A percentile compares a stretch with the other conserved stretches of the same genome.
Evolutionary conservation across 805 yeast genomes (phyloP).

Genomic region (Candida adriatica): DNA sequence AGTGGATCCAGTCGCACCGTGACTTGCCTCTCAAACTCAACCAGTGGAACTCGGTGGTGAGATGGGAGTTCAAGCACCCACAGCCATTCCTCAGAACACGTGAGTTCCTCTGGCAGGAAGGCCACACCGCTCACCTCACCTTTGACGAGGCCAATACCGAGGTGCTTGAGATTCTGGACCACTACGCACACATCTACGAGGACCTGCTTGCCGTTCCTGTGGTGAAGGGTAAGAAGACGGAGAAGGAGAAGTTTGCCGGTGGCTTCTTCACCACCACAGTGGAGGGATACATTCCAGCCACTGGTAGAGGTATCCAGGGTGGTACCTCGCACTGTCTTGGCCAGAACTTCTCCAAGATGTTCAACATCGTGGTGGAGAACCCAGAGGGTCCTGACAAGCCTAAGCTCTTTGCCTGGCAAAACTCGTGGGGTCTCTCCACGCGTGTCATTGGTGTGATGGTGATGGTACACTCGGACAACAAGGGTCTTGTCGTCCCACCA

Average conservation of each 20-base stretch:
- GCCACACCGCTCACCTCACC: conserved; percentile 95
- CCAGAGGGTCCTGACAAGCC: conserved; percentile 89
- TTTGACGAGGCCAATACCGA: conserved; percentile 74
- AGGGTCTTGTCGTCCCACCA: conserved; percentile 97
- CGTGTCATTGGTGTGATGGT: conserved; percentile 99
- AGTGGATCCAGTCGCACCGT: conserved; percentile 98
- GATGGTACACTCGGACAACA: conserved; percentile 97
- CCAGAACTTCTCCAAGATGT: conserved; percentile 98
- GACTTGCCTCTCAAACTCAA: conserved; percentile 93
- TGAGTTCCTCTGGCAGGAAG: conserved; percentile 99
- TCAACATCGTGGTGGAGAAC: conserved; percentile 89
- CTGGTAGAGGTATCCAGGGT: conserved; percentile 99
- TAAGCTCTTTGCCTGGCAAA: conserved; percentile 86
- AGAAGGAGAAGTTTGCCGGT: conserved; percentile 98
- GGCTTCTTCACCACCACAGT: conserved; percentile 92
- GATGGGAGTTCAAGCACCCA: conserved; percentile 99
- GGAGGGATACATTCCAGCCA: conserved; percentile 95
- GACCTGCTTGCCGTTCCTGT: conserved; percentile 97
- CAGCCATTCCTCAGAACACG: conserved; percentile 98
- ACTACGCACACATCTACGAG: conserved; percentile 78
- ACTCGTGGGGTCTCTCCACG: conserved; percentile 99
- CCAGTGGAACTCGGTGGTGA: conserved; percentile 99
- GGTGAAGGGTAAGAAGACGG: conserved; percentile 90
- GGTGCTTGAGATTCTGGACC: conserved; percentile 79
- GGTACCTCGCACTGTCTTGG: conserved; percentile 98